Evolutionary conservation across 352 stramenopile genomes (phyloP).

Genomic region (Phytophthora sp.): DNA sequence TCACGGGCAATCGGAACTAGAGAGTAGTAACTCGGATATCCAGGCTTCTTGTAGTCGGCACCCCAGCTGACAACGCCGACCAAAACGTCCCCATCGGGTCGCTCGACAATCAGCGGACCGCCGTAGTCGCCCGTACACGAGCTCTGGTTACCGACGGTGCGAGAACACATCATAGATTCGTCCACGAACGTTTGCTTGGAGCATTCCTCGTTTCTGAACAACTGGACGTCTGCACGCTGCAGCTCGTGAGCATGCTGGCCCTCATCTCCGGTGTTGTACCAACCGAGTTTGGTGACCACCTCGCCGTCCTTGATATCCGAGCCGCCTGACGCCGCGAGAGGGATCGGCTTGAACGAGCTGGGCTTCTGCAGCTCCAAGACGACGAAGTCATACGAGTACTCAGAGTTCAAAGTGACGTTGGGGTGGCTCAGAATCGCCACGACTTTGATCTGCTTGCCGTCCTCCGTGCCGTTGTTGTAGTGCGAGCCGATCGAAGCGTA

Average conservation of each 20-base stretch:
- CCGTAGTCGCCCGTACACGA: slow-evolving; percentile 64
- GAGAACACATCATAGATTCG: slow-evolving; percentile 49
- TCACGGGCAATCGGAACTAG: slow-evolving; percentile 38
- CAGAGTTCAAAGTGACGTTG: neutral
- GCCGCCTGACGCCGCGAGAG: slow-evolving; percentile 26
- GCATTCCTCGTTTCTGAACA: slow-evolving; percentile 46
- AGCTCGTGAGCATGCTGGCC: slow-evolving; percentile 26
- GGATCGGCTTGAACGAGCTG: slow-evolving; percentile 33
- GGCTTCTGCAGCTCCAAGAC: slow-evolving; percentile 44
- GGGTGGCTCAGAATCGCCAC: slow-evolving; percentile 15
- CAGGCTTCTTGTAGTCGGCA: slow-evolving; percentile 39
- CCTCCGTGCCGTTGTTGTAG: slow-evolving; percentile 20
- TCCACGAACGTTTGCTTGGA: slow-evolving; percentile 29
- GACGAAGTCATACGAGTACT: slow-evolving; percentile 41
- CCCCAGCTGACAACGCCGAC: slow-evolving; percentile 57
- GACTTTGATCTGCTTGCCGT: slow-evolving; percentile 27
- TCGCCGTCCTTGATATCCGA: slow-evolving; percentile 31
- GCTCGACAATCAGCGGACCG: slow-evolving; percentile 44
- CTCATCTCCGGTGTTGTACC: slow-evolving; percentile 28
- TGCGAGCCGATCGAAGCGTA: slow-evolving; percentile 21
- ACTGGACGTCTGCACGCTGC: slow-evolving; percentile 35
- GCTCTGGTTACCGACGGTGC: slow-evolving; percentile 15
- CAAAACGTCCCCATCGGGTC: slow-evolving; percentile 28
- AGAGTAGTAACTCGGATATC: slow-evolving; percentile 54
- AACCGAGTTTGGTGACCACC: slow-evolving; percentile 30